Base-by-base conservation (phyloP, 2,329 filamentous ascomycete species). In the Beauveria caledonica region DNA sequence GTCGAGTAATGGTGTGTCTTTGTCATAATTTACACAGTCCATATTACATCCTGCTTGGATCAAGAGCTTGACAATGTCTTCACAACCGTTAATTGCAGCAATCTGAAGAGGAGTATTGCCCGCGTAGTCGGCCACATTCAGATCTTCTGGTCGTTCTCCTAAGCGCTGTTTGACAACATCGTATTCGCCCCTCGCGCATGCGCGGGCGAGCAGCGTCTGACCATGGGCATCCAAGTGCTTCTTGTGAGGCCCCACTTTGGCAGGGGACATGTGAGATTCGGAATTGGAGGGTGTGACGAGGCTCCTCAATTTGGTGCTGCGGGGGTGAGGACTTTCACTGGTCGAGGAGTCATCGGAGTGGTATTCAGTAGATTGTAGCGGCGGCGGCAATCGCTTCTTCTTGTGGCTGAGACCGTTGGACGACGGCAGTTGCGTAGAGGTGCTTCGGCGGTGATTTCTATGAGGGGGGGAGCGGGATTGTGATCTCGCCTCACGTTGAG, bases 31-130 rank as follows among this genome's bases (percentile, higher is more conserved):
- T 61, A 86, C 78, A 68, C 83, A 93, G 68, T 97, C 89, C 50
- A 94, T 81, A 60, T 90, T 88, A 73, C 92, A 96, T 39, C 90
- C 90, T 63, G 90, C 87, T 9, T 90, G 84, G 63, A 99, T 86
- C 44, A 99, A 77, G 58, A 96, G 88, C 70, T 89, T 86, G 44
- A 97, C 94, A 60, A 97, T 92, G 59, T 94, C 85, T 36, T 87
- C 86, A 71, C 87, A 89, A 7, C 94, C 94, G 69, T 94, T 88
- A 61, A 99, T 80, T 36, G 92, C 86, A 39, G 94, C 93, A 65
- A 96, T 94, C 72, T 99, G 94, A 39, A 99, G 79, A 25, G 94
- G 94, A 1, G 93, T 95, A 68, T 97, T 97, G n/a, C 91, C 90
- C 15, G 94, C 94, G 70, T 96, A 95, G 70, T 99, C 94, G 25